Conservation (phyloP, 805 yeast species). For the Wickerhamomyces strasburgensis region DNA sequence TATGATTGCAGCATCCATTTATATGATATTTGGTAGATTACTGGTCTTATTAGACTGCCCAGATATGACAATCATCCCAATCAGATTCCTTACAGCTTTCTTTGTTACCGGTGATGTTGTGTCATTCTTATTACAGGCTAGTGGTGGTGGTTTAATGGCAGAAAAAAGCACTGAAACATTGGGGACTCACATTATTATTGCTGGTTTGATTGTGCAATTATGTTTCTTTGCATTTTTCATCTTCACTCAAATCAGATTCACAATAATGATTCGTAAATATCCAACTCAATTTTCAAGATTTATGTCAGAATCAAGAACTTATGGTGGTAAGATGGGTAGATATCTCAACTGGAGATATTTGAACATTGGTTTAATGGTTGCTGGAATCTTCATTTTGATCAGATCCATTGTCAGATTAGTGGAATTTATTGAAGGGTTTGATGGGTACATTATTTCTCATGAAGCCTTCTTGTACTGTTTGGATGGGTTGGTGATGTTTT, state of each 20-base stretch:
- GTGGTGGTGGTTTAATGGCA: neutral
- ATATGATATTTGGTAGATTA: neutral
- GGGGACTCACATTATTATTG: neutral
- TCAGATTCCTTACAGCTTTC: neutral
- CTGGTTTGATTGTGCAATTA: neutral
- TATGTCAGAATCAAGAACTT: neutral
- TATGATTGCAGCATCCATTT: neutral
- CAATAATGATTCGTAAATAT: neutral
- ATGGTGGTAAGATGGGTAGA: neutral
- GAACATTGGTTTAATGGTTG: neutral
- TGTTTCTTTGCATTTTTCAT: neutral
- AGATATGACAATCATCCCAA: neutral
- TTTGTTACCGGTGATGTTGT: neutral
- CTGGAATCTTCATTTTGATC: neutral
- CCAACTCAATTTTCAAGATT: neutral
- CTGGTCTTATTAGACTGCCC: neutral
- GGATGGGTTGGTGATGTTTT: neutral
- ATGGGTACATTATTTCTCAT: neutral
- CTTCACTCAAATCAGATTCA: neutral
- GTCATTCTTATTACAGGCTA: neutral
- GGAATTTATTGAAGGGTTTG: neutral
- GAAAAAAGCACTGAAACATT: neutral
- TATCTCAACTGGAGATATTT: neutral
- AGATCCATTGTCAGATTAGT: neutral
- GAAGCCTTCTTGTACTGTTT: neutral